Evolutionary conservation across 805 yeast species (phyloP), one percentile per base, ranked within the genome.

Genomic region (Candida ficus): DNA sequence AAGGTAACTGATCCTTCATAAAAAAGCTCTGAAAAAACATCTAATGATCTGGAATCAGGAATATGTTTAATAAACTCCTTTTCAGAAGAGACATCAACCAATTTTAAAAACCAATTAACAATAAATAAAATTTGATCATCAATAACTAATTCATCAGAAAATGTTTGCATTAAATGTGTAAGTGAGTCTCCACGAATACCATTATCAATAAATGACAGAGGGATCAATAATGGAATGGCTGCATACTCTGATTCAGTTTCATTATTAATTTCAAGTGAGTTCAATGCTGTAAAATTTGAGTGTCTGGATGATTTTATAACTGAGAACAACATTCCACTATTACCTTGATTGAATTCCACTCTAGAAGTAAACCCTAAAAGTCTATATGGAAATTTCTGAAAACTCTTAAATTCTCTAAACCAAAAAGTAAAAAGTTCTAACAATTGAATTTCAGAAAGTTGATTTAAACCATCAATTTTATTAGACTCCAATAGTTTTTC

Each of bases 131-230:
- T 20, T 30, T 63, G 68, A 29, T 47, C 38, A 2, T 42, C 43
- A 9, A 48, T 36, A 3, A 47, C n/a, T 1, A 33, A 33, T 4
- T 40, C 46, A n/a, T 53, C 34, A 16, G 35, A 53, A 19, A 62
- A 48, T 5, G 41, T 17, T 2, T 29, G 21, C 10, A 14, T 45
- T 29, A 45, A 52, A 25, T 8, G 29, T 26, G 47, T 52, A 27
- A 61, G 64, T 1, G 69, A 50, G 5, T 58, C 58, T 37, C 61
- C 56, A 41, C 71, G 52, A 1, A 56, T 37, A 0, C 78, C 77
- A 26, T 54, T 55, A 12, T 54, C 56, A 0, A 73, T 56, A 45
- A 61, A 75, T 0, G 76, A 58, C 17, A 76, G 47, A 0, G 81
- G 68, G 1, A 78, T 57, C 1, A 67, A 48, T n/a, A 60, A 40